These are phyloP conservation scores for Cucumis cinereus DNA, from an alignment of 306 rosid species.

Conservation along the genomic window DNA sequence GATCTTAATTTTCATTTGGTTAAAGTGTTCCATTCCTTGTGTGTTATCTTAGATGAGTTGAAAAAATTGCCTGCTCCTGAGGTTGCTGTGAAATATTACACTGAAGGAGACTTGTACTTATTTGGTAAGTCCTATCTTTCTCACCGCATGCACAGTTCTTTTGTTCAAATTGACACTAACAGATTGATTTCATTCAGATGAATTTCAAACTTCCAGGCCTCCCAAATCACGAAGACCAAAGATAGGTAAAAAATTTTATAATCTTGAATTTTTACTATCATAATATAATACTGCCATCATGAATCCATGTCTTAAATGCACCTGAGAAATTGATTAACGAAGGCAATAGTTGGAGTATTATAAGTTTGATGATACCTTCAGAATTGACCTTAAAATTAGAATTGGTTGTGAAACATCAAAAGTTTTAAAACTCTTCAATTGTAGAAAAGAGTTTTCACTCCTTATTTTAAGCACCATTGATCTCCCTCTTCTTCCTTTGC, in stretches of 20 bases:
- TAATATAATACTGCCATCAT: neutral
- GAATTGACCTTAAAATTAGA: too few relatives aligned
- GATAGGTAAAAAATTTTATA: conserved; percentile 43
- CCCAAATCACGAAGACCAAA: conserved; percentile 88
- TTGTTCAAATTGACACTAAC: conserved; percentile 13
- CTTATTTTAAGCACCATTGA: too few relatives aligned
- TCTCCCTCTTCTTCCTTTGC: too few relatives aligned
- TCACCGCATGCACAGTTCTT: neutral
- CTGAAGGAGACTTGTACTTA: conserved; percentile 72
- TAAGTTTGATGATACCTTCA: too few relatives aligned
- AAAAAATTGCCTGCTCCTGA: conserved; percentile 72
- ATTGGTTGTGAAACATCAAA: too few relatives aligned
- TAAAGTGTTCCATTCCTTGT: conserved; percentile 14
- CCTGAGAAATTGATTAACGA: too few relatives aligned
- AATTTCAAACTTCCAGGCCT: conserved; percentile 81
- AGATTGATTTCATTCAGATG: conserved; percentile 43
- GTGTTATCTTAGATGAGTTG: conserved; percentile 45
- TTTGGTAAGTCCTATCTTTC: conserved; percentile 51
- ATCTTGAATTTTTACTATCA: neutral
- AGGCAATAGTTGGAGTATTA: too few relatives aligned
- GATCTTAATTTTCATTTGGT: neutral
- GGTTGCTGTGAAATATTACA: conserved; percentile 92
- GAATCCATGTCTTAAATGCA: neutral
- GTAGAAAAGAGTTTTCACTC: too few relatives aligned
- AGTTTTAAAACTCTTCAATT: too few relatives aligned